These are phyloP conservation scores for Annulohypoxylon nitens DNA, from an alignment of 495 filamentous ascomycete species.

Conservation along the genomic window DNA sequence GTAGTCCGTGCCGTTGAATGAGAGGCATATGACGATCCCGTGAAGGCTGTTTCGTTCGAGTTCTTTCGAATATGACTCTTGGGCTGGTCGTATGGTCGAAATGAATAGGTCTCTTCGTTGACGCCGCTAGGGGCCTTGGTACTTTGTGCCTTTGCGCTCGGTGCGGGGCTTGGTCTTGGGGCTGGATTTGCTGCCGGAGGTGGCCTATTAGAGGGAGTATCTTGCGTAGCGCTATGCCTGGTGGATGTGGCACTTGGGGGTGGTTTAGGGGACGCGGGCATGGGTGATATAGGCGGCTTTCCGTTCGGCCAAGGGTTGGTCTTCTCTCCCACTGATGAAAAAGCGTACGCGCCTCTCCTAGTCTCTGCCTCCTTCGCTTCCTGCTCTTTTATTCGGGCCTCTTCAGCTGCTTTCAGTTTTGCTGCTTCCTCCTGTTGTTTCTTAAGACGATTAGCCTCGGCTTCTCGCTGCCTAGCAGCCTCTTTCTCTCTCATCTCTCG, in stretches of 20 bases:
- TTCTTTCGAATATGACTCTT: constrained; percentile 66
- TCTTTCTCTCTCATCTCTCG: constrained; percentile 51
- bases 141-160: constrained; percentile 18
- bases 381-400: constrained; percentile 30
- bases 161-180: constrained; percentile 3
- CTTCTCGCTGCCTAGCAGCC: constrained; percentile 43
- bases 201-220: constrained; percentile 53
- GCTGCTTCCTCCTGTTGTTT: constrained; percentile 45
- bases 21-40: constrained; percentile 87
- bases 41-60: constrained; percentile 76
- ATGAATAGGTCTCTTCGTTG: constrained; percentile 78
- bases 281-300: constrained; percentile 52
- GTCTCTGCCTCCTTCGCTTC: constrained; percentile 22
- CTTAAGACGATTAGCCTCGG: constrained; percentile 40
- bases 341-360: constrained; percentile 60
- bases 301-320: constrained; percentile 69
- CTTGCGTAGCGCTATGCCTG: constrained; percentile 38
- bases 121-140: constrained; percentile 73
- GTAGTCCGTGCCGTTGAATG: constrained; percentile 87
- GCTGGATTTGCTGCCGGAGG: constrained; percentile 41
- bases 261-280: constrained; percentile 43
- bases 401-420: constrained; percentile 50
- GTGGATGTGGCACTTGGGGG: constrained; percentile 49
- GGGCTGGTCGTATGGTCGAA: constrained; percentile 84
- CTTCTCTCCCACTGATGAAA: constrained; percentile 67